Base-by-base conservation (phyloP, 257 asterid species). In the Eucommia ulmoides region DNA sequence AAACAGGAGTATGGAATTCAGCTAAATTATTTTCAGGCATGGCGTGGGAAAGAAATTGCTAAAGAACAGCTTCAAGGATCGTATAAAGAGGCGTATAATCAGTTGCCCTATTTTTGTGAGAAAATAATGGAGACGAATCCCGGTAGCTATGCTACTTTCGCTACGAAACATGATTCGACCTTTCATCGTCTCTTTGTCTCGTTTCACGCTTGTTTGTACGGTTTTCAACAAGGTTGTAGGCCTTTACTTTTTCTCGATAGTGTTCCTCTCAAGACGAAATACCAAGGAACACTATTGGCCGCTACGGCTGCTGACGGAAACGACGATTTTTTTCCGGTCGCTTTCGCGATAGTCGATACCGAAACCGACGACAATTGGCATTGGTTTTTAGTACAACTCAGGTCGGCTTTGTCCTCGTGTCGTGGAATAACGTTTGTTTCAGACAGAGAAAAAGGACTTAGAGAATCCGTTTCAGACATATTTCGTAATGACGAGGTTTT, bases 11-110 rank as follows among this genome's bases (percentile, higher is more conserved):
- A 77, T 23, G 98, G 98, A n/a, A 78, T 91, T 57, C 93, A 86
- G 53, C 67, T 91, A 45, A 91, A 91, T 60, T 91, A 91, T 75
- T 91, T 80, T 65, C 98, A 91, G 76, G 98, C 98, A 3, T 91
- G 98, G 98, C 82, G 98, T 42, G 96, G 98, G 17, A 91, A 91
- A 69, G 98, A 91, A 69, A 81, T 86, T 51, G 98, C 98, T 1
- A 91, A 91, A 69, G 98, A 91, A 68, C 98, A 91, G 78, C 95
- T 91, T 72, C 98, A 91, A 69, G 98, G 98, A 52, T 91, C 98
- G 26, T 89, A 82, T 38, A 89, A 80, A 68, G 96, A 89, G 67
- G 96, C 98, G 3, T 89, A 89, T 55, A 81, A 77, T 61, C 93
- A 82, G 84, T 64, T 89, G 24, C 98, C 98, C 0, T 42, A 62